Evolutionary conservation across 768 basidiomycete species (phyloP), one percentile per base, ranked within the genome.

Genomic region (Amanita rubescens): DNA sequence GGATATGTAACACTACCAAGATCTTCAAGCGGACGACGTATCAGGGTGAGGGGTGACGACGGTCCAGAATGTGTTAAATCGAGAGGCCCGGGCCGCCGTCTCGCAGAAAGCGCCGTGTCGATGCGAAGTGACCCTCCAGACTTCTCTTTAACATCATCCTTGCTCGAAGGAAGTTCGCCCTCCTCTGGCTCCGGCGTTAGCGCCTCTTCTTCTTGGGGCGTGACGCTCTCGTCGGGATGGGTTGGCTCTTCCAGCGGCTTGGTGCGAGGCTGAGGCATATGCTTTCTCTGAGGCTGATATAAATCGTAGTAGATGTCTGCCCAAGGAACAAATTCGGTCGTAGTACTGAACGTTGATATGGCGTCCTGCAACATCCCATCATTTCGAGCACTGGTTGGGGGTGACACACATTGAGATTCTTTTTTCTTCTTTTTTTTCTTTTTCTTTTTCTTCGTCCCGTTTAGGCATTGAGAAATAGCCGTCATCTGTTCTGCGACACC

Each of bases 21-120:
- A 67, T 95, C 87, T 48, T 88, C 84, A 58, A 99, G 95, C 57
- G 83, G n/a, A n/a, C n/a, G 80, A 49, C 85, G 81, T 33, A 95
- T 94, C 8, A 90, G 86, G 12, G 84, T 81, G 39, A 97, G 73
- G 0, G 85, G 82, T 48, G 84, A 86, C 42, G 79, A 80, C 52
- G 79, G 73, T 62, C 73, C 77, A 8, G 84, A 71, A 11, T 67
- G 71, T 9, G 80, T 74, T 37, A 92, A 79, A 60, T 92, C 84
- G 32, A 92, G 80, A 32, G 79, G 85, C 52, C 82, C 87, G 22
- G 90, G 89, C 25, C 87, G 81, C 38, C 72, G 78, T 58, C 72
- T 79, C 52, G 66, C 65, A 20, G 61, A 59, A 27, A 67, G 65
- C 10, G 77, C 68, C 0, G 87, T 85, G 65, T 82, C 83, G 66